phyloP scores from a whole-genome alignment of 2,329 filamentous ascomycete species.

The Fusarium coicis region DNA sequence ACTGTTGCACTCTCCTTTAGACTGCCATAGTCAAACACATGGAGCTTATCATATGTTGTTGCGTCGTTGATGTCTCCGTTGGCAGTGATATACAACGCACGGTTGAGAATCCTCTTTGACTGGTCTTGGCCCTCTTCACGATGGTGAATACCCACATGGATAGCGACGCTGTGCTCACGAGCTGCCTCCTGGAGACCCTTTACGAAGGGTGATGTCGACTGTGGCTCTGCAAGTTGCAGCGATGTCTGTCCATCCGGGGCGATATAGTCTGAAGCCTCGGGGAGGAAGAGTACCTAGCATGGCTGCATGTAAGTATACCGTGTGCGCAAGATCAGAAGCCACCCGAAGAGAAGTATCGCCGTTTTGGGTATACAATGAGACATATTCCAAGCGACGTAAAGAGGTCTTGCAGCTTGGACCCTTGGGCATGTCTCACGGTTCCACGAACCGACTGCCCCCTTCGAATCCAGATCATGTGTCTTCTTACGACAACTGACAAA shows the following conservation, averaged over 20 bases:
- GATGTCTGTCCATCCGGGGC: conserved; percentile 74
- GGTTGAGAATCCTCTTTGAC: conserved; percentile 58
- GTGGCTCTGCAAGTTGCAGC: conserved; percentile 75
- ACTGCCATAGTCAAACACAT: conserved; percentile 80
- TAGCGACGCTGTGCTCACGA: conserved; percentile 69
- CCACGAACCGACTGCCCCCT: conserved; percentile 21
- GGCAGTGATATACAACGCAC: conserved; percentile 62
- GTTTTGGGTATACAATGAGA: conserved; percentile 14
- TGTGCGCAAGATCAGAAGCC: conserved; percentile 22
- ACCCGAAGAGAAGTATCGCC: conserved; percentile 23
- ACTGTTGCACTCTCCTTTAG: conserved; percentile 68
- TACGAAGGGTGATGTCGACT: conserved; percentile 77
- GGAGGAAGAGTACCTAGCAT: conserved; percentile 81
- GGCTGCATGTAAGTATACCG: conserved; percentile 35
- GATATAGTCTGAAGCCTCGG: conserved; percentile 93
- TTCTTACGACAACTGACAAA: conserved; percentile 11
- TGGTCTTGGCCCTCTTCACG: conserved; percentile 51
- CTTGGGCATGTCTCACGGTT: conserved; percentile 37
- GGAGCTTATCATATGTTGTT: conserved; percentile 82
- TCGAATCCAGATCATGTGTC: conserved; percentile 5
- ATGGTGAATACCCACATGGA: conserved; percentile 91
- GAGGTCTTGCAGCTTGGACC: conserved; percentile 23
- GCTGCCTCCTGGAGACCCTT: conserved; percentile 78
- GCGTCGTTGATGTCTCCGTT: conserved; percentile 55
- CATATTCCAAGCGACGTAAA: background rate